Base-by-base conservation (phyloP, 371 early-diverging fungal species). In the Smittium culicis region DNA sequence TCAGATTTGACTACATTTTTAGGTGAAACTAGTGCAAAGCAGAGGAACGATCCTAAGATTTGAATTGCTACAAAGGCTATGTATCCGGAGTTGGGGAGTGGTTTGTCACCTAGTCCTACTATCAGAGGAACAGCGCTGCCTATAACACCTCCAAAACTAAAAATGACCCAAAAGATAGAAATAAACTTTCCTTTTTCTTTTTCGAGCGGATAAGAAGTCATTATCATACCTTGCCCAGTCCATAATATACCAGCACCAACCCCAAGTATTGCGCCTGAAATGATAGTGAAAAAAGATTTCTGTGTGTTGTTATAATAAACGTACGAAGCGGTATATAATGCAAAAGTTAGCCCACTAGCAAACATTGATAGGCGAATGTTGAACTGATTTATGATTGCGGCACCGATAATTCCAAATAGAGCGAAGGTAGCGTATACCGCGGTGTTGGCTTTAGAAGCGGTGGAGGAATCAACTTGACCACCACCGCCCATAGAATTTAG, bases 201-300 rank as follows among this genome's bases (percentile, higher is more conserved):
- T 67, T 89, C 88, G 33, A 63, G 60, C 0, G 91, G 89, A 72
- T 90, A 89, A 28, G 87, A 82, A 74, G 88, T 81, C 83, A 88
- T 86, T 66, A 90, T 81, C 70, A 86, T 83, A 32, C 88, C 89
- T 75, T 88, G 88, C 2, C 88, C 86, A 0, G 85, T 80, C 86
- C 86, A 86, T 25, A 86, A 70, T 29, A 81, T 58, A 1, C 79
- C 80, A 0, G 77, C 79, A 29, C 79, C 77, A 1, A 75, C 34
- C 1, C 81, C 81, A 20, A 81, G 69, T 1, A 76, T 55, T 0
- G 70, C 79, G 34, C 81, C 81, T 31, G 80, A 65, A 14, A 65
- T 32, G 34, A 80, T 75, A 0, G 76, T 71, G 25, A 76, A 59
- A 8, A 8, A 35, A n/a, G 54, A n/a, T 35, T 64, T 64, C 31